Base-by-base conservation (phyloP, 176 grass and related monocot genomes). In the Carex myosuroides region DNA sequence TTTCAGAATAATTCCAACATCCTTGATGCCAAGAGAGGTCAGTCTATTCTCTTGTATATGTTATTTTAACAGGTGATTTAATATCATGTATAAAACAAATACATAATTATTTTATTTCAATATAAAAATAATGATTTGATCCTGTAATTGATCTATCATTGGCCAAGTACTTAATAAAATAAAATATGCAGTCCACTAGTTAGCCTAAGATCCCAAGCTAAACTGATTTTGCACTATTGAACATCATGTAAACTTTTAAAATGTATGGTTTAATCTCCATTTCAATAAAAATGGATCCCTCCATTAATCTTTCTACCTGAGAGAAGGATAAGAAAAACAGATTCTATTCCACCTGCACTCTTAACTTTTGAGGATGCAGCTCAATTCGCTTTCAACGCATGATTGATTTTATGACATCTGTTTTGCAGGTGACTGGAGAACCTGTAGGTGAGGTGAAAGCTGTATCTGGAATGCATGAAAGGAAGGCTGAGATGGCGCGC, bases 381-480 rank as follows among this genome's bases (percentile, higher is more conserved):
- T 56, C 32, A 30, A 9, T 52, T 73, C 24, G 39, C 11, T 46
- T 48, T 78, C 52, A 18, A 56, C 13, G 1, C 6, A 3, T 78
- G 14, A 56, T 57, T 57, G 35, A 75, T 56, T 59, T 53, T 62
- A 3, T 60, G n/a, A 16, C 41, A 83, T 71, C 42, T 12, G 63
- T 76, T 83, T 30, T 83, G 84, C 86, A 98, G 95, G 71, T 93
- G 55, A 94, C 89, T 77, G 92, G 92, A 42, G 92, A 94, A 22
- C 87, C 89, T 54, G 90, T 98, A 21, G 92, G 95, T 6, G 95
- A 98, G 87, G 92, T 98, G 69, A 88, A 88, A 80, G 89, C 91
- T 17, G 95, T 98, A 61, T 89, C 95, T 0, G 95, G 93, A 71
- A 93, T 94, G 95, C 95, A 98, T n/a, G 95, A 98, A 80, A 94